phyloP scores from a whole-genome alignment of 2,329 filamentous ascomycete genomes.

The Pyrenophora tritici-repentis region DNA sequence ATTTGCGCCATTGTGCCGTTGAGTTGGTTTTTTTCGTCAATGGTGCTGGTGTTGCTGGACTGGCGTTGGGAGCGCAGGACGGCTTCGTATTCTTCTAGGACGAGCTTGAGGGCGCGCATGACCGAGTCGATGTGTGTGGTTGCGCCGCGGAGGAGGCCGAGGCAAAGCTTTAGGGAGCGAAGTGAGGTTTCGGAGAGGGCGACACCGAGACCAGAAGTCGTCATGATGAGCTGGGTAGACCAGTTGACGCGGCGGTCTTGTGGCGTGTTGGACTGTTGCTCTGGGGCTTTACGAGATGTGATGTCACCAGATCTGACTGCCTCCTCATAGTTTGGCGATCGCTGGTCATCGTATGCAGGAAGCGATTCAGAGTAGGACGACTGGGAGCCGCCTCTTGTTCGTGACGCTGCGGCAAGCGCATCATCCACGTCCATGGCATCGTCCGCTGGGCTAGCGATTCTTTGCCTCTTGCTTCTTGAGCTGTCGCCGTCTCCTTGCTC shows the following conservation, averaged over 20 bases:
- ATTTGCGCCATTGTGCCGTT: constrained; percentile 25
- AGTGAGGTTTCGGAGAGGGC: constrained; percentile 90
- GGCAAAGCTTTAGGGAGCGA: constrained; percentile 80
- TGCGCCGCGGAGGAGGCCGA: constrained; percentile 78
- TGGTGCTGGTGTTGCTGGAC: constrained; percentile 19
- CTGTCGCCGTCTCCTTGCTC: constrained; percentile 48
- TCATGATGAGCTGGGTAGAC: constrained; percentile 85
- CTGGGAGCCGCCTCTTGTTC: constrained; percentile 61
- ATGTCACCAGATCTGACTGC: constrained; percentile 38
- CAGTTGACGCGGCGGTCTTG: constrained; percentile 59
- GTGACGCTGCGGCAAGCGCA: constrained; percentile 33
- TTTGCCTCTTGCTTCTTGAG: constrained; percentile 49
- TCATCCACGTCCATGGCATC: constrained; percentile 57
- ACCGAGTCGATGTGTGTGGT: constrained; percentile 80
- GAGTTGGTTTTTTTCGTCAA: constrained; percentile 19
- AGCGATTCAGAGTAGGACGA: constrained; percentile 74
- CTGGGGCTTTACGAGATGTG: constrained; percentile 31
- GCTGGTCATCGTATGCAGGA: constrained; percentile 81
- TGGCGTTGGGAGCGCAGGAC: constrained; percentile 42
- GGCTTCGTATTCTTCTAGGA: constrained; percentile 80
- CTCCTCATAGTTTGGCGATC: constrained; percentile 76
- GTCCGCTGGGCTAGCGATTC: constrained; percentile 46
- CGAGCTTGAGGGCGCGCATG: constrained; percentile 72
- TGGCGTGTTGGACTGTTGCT: constrained; percentile 28
- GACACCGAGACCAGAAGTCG: constrained; percentile 86